These are phyloP conservation scores for Psophocarpus tetragonolobus DNA, from an alignment of 306 rosid species.

Conservation along the genomic window DNA sequence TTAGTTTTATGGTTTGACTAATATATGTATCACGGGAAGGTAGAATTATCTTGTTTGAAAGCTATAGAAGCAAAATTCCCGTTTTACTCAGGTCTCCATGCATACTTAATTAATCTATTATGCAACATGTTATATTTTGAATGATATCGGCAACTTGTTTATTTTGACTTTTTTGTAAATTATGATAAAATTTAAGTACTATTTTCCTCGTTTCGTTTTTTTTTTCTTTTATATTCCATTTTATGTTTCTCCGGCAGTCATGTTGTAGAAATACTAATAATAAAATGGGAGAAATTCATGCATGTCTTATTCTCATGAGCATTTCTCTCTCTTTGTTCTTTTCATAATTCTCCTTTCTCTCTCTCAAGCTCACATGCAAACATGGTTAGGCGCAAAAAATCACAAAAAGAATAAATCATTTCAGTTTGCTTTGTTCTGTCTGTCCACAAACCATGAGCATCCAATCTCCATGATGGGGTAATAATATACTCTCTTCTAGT, in stretches of 20 bases:
- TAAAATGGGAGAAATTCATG: slow-evolving; percentile 27
- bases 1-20: neutral
- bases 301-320: slow-evolving; percentile 39
- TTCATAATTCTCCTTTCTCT: slow-evolving; percentile 26
- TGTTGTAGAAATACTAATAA: slow-evolving; percentile 5
- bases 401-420: slow-evolving; percentile 61
- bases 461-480: slow-evolving; percentile 65
- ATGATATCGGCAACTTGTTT: neutral
- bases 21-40: neutral
- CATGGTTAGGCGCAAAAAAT: slow-evolving; percentile 49
- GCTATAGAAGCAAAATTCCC: neutral
- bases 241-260: slow-evolving; percentile 6
- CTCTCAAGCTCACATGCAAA: slow-evolving; percentile 40
- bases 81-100: neutral
- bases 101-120: too few species aligned
- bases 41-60: neutral
- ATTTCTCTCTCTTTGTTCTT: slow-evolving; percentile 38
- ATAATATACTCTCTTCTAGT: slow-evolving; percentile 56
- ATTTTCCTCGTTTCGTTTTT: neutral
- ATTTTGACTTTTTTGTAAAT: neutral
- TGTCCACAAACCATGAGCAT: slow-evolving; percentile 54
- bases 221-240: neutral
- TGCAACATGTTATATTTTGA: neutral
- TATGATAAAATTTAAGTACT: neutral
- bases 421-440: slow-evolving; percentile 54